Evolutionary conservation across 2,329 filamentous ascomycete genomes (phyloP).

Genomic region (Bipolaris cookei): DNA sequence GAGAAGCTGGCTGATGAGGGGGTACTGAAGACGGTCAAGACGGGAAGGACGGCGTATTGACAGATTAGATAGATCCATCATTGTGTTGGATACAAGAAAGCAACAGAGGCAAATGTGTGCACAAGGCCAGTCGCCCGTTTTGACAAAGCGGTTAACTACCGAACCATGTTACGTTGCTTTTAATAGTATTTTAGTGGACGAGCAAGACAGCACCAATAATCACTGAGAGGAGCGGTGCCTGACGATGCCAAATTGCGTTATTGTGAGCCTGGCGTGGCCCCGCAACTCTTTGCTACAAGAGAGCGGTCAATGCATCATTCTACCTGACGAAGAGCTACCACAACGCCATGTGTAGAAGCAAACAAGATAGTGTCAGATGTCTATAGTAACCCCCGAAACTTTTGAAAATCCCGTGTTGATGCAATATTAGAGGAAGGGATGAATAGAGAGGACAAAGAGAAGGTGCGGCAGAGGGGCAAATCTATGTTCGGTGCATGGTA

Average conservation of each 20-base stretch:
- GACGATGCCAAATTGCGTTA: slow-evolving; percentile 38
- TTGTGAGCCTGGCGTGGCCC: slow-evolving; percentile 29
- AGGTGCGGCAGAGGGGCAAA: slow-evolving; percentile 17
- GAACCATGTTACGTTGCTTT: slow-evolving; percentile 3
- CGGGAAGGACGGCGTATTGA: slow-evolving; percentile 49
- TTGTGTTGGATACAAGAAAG: too few species aligned
- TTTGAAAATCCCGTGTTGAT: slow-evolving; percentile 38
- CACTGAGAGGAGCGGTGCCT: slow-evolving; percentile 10
- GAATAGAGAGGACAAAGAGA: slow-evolving; percentile 18
- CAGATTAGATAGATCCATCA: background rate
- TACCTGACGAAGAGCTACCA: slow-evolving; percentile 42
- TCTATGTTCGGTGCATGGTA: slow-evolving; percentile 56
- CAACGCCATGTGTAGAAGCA: slow-evolving; percentile 35
- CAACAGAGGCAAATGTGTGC: background rate
- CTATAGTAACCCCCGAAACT: slow-evolving; percentile 32
- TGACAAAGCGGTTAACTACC: background rate
- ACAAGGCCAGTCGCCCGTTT: background rate
- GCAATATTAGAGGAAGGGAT: slow-evolving; percentile 34
- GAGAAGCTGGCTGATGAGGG: slow-evolving; percentile 51
- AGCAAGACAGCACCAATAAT: slow-evolving; percentile 6
- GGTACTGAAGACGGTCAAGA: slow-evolving; percentile 48
- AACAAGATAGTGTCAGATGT: slow-evolving; percentile 27
- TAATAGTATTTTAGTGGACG: background rate
- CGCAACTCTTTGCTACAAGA: slow-evolving; percentile 26
- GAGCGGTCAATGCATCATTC: slow-evolving; percentile 41